Evolutionary conservation across 371 early-diverging fungal species (phyloP), one percentile per base, ranked within the genome.

Genomic region (Mucor irregularis): DNA sequence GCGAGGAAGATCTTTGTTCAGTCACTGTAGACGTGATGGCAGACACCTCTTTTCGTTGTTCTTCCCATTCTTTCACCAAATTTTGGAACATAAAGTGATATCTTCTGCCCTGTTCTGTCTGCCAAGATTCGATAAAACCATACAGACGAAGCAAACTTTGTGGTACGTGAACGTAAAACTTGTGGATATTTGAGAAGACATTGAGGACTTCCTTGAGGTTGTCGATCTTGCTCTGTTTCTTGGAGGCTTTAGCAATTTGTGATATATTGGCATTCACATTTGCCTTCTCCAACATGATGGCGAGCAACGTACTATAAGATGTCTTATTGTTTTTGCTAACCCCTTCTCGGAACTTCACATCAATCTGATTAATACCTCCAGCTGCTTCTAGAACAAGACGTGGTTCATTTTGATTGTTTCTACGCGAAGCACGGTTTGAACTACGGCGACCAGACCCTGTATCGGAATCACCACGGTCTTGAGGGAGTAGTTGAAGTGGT

Each of bases 61-160:
- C 83, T 61, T 86, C 88, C 83, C 80, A 84, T 48, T 89, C 90
- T 42, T 79, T 80, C 64, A 89, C 64, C n/a, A 90, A 60, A 17
- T 83, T 83, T 48, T 88, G 86, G 68, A 87, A 82, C 64, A 89
- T 69, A 62, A 89, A 88, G 53, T 87, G 88, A 60, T 89, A 91
- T 5, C 81, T 69, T 42, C 88, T 77, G 26, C 89, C 77, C 61
- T 88, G 85, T 45, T 90, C 90, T n/a, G 86, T 81, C 9, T 86
- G 75, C 90, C 91, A 91, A 38, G 87, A 87, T 53, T 90, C 91
- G 16, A 92, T 68, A 64, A 93, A 92, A 0, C 84, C 70, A 52
- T 92, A 90, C 2, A 93, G 66, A 34, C 85, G 85, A n/a, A 93
- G 58, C 6, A 92, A 60, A 51, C 90, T 90, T 47, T 88, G 82